These are phyloP conservation scores for Salix brachista DNA, from an alignment of 345 rosid genomes.

Conservation along the genomic window DNA sequence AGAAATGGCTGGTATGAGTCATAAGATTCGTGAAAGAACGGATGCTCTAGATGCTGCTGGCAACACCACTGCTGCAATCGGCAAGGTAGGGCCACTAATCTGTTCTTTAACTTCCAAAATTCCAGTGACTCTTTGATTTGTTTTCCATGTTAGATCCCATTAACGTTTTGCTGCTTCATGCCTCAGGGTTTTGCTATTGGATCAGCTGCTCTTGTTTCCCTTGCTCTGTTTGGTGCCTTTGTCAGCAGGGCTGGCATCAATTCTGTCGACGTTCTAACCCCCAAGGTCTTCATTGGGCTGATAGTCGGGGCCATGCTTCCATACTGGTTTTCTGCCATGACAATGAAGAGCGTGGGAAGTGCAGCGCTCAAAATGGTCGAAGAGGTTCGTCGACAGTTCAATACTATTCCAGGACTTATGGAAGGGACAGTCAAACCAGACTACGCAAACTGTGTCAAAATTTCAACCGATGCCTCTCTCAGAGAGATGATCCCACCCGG, in stretches of 20 bases:
- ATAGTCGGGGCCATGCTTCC: slow-evolving; percentile 76
- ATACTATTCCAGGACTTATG: slow-evolving; percentile 66
- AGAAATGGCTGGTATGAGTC: slow-evolving; percentile 71
- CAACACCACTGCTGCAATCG: slow-evolving; percentile 72
- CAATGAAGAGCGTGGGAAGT: slow-evolving; percentile 77
- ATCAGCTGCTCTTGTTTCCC: slow-evolving; percentile 68
- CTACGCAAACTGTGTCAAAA: slow-evolving; percentile 65
- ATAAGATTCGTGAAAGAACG: slow-evolving; percentile 52
- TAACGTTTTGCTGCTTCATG: background rate
- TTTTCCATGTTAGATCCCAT: background rate
- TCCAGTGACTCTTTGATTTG: background rate
- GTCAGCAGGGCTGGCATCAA: slow-evolving; percentile 62
- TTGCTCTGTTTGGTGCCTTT: slow-evolving; percentile 66
- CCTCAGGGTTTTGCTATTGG: slow-evolving; percentile 70
- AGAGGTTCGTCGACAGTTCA: slow-evolving; percentile 70
- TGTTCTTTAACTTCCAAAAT: background rate
- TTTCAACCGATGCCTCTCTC: slow-evolving; percentile 62
- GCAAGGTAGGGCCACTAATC: slow-evolving; percentile 39
- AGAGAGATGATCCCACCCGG: slow-evolving; percentile 74
- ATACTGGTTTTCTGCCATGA: slow-evolving; percentile 71
- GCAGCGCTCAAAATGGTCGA: slow-evolving; percentile 74
- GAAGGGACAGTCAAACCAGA: slow-evolving; percentile 66
- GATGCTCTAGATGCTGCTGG: slow-evolving; percentile 72
- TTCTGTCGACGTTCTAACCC: slow-evolving; percentile 55
- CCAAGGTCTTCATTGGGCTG: slow-evolving; percentile 64